Evolutionary conservation across 441 rosid genomes (phyloP).

Genomic region (Gossypium davidsonii): DNA sequence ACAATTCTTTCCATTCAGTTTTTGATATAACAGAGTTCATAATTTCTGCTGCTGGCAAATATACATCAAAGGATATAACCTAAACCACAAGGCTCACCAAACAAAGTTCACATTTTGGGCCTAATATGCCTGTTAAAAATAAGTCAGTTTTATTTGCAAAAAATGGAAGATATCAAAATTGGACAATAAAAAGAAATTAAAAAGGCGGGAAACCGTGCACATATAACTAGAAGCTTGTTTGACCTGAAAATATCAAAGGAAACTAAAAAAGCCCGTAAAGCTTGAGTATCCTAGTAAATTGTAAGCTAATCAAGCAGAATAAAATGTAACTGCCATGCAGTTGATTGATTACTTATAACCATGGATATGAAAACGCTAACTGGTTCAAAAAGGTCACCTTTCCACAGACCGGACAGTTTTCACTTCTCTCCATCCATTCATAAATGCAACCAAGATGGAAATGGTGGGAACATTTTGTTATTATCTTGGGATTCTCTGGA

Average conservation of each 20-base stretch:
- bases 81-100: neutral
- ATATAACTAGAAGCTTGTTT: neutral
- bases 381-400: constrained; percentile 35
- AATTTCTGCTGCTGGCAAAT: neutral
- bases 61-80: neutral
- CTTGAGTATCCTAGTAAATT: neutral
- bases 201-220: neutral
- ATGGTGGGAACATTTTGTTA: constrained; percentile 63
- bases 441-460: constrained; percentile 73
- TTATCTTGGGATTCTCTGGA: constrained; percentile 61
- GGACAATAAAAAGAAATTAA: neutral
- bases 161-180: neutral
- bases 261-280: neutral
- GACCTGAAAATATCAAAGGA: neutral
- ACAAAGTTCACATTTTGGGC: neutral
- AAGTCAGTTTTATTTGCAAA: neutral
- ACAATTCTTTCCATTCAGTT: neutral
- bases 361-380: neutral
- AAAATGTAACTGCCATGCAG: neutral
- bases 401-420: constrained; percentile 75
- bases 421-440: constrained; percentile 84
- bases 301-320: neutral
- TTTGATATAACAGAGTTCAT: neutral
- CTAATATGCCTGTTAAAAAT: neutral
- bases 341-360: neutral